Percentiles rank a stretch among this genome's conserved stretches.
Evolutionary conservation across 2,329 filamentous ascomycete genomes (phyloP).

Genomic region (Colletotrichum nymphaeae): DNA sequence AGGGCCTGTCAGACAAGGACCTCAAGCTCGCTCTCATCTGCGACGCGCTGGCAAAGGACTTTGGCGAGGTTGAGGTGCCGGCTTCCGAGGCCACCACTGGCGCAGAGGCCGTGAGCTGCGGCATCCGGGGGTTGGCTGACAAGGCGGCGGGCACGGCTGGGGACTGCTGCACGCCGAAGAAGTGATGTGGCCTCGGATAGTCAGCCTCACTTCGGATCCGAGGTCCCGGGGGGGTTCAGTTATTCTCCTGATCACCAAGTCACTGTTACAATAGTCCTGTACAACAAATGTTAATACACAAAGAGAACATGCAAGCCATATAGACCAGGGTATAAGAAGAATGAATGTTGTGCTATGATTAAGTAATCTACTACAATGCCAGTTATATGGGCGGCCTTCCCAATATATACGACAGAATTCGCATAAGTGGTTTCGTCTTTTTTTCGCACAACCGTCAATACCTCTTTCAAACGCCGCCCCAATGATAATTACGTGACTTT

Average conservation of each 20-base stretch:
- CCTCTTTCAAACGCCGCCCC: constrained; percentile 37
- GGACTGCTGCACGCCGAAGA: constrained; percentile 66
- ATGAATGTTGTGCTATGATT: constrained; percentile 18
- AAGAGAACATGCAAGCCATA: background rate
- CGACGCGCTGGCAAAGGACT: constrained; percentile 66
- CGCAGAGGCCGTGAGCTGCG: constrained; percentile 44
- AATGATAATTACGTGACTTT: constrained; percentile 35
- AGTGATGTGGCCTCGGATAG: constrained; percentile 36
- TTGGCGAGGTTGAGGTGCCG: constrained; percentile 61
- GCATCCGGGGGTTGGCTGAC: constrained; percentile 58
- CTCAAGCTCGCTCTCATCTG: constrained; percentile 71
- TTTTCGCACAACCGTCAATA: constrained; percentile 24
- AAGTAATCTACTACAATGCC: constrained; percentile 36
- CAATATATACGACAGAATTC: constrained; percentile 33
- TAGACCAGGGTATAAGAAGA: background rate
- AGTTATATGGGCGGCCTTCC: constrained; percentile 25
- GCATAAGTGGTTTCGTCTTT: background rate
- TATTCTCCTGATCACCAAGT: no score
- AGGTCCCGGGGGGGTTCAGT: background rate
- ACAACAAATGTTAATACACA: background rate
- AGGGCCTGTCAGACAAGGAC: constrained; percentile 74
- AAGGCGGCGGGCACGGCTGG: constrained; percentile 57
- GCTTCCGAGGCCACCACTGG: background rate
- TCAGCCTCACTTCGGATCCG: background rate
- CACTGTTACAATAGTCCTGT: no score